phyloP scores from a whole-genome alignment of 371 early-diverging fungal genomes.

The Saksenaea vasiformis region DNA sequence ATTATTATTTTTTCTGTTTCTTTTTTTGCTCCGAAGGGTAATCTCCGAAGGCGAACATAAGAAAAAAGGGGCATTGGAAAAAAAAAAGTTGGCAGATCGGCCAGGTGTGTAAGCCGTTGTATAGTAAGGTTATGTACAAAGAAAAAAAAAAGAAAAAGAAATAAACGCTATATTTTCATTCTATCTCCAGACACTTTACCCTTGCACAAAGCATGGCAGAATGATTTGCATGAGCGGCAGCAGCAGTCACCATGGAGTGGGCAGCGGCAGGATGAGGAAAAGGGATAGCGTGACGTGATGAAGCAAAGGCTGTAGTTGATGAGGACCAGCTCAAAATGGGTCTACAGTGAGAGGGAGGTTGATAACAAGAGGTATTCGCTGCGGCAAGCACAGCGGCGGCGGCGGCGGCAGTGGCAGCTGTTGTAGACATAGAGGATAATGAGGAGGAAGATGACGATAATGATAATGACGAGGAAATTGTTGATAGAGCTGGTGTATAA shows the following conservation, averaged over 20 bases:
- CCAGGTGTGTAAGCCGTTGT: slow-evolving; percentile 3
- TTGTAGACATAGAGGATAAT: background rate
- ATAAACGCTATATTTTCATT: slow-evolving; percentile 14
- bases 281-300: slow-evolving; percentile 14
- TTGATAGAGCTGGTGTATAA: slow-evolving; percentile 9
- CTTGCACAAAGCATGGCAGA: slow-evolving; percentile 21
- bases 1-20: background rate
- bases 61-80: background rate
- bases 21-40: background rate
- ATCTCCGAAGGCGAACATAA: background rate
- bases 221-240: slow-evolving; percentile 16
- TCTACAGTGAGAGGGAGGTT: slow-evolving; percentile 17
- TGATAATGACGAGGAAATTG: background rate
- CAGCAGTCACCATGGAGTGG: slow-evolving; percentile 15
- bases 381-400: background rate
- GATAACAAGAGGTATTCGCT: background rate
- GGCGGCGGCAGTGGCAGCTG: background rate
- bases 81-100: slow-evolving; percentile 5
- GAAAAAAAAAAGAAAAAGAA: background rate
- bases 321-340: slow-evolving; percentile 52
- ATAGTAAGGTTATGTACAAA: background rate
- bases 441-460: background rate
- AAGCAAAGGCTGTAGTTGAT: slow-evolving; percentile 23
- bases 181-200: slow-evolving; percentile 27
- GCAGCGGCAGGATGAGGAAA: slow-evolving; percentile 9